These are phyloP conservation scores for Metschnikowia lochheadii DNA, from an alignment of 805 yeast species.

Conservation along the genomic window DNA sequence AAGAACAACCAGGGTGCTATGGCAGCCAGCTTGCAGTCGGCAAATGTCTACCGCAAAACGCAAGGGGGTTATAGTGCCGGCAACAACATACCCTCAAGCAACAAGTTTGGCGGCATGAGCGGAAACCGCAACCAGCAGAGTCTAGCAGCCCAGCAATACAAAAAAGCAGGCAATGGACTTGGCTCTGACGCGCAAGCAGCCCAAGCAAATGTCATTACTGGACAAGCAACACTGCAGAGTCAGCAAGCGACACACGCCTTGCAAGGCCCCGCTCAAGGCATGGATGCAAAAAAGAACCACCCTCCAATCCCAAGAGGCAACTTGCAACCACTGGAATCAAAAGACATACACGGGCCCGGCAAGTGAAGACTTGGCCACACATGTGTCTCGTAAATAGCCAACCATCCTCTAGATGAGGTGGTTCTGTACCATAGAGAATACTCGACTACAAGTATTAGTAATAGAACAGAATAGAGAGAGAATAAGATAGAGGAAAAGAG, in stretches of 20 bases:
- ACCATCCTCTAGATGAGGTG: conserved; percentile 17
- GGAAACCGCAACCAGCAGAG: not conserved
- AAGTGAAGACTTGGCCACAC: conserved; percentile 6
- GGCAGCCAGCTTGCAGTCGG: not conserved
- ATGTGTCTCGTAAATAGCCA: conserved; percentile 6
- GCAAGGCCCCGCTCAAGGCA: conserved; percentile 1
- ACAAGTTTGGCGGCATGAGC: conserved; percentile 1
- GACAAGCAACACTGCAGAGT: conserved; percentile 1
- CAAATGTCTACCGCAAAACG: not conserved
- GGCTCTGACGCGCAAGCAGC: not conserved
- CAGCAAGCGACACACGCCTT: conserved; percentile 4
- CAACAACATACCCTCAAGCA: conserved; percentile 5
- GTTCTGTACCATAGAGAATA: conserved; percentile 15
- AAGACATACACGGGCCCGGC: conserved; percentile 1
- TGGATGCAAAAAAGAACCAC: conserved; percentile 6
- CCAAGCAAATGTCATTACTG: not conserved
- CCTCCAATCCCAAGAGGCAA: not conserved
- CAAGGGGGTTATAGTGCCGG: conserved; percentile 4
- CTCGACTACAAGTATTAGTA: not conserved
- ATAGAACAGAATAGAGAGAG: not conserved
- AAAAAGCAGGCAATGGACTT: not conserved
- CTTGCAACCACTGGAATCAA: conserved; percentile 1
- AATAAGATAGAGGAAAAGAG: too few relatives aligned
- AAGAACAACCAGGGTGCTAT: not conserved
- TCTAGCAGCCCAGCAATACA: not conserved